Evolutionary conservation across 2,329 filamentous ascomycete species (phyloP).

Genomic region (Pyrenophora teres): DNA sequence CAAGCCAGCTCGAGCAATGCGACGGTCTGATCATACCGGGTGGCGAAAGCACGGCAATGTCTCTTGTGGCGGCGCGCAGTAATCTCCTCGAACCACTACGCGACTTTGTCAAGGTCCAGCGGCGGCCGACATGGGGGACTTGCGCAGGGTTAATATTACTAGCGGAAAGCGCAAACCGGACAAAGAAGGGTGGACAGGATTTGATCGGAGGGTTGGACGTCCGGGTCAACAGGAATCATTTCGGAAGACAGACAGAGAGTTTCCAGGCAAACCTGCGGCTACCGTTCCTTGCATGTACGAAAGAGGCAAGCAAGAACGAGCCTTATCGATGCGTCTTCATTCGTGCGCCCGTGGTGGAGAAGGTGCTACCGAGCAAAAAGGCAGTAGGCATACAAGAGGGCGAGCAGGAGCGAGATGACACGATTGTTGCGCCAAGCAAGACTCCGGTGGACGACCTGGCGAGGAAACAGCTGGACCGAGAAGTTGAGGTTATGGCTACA

Average conservation of each 20-base stretch:
- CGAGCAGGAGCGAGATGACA: conserved; percentile 55
- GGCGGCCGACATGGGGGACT: conserved; percentile 91
- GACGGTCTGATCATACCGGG: conserved; percentile 88
- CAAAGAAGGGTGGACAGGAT: conserved; percentile 89
- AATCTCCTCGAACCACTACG: conserved; percentile 81
- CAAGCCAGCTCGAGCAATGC: conserved; percentile 70
- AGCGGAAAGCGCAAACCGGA: conserved; percentile 82
- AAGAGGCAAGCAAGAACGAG: conserved; percentile 35
- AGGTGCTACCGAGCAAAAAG: conserved; percentile 63
- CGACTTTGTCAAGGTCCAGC: conserved; percentile 84
- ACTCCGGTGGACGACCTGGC: conserved; percentile 53
- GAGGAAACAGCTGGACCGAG: conserved; percentile 50
- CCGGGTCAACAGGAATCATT: conserved; percentile 90
- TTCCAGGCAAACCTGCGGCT: conserved; percentile 78
- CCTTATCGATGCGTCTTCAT: conserved; percentile 89
- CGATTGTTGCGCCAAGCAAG: conserved; percentile 62
- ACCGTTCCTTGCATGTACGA: conserved; percentile 63
- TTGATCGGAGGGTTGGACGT: conserved; percentile 91
- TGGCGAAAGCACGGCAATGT: conserved; percentile 93
- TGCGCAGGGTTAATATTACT: conserved; percentile 94
- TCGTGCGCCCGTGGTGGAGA: conserved; percentile 89
- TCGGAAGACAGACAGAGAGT: conserved; percentile 89
- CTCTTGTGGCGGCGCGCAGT: conserved; percentile 80
- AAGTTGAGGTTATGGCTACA: conserved; percentile 64
- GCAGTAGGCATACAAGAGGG: conserved; percentile 54